A percentile compares a stretch with the other conserved stretches of the same genome.
phyloP scores from a whole-genome alignment of 2,329 filamentous ascomycete genomes.

The Trichoderma breve region DNA sequence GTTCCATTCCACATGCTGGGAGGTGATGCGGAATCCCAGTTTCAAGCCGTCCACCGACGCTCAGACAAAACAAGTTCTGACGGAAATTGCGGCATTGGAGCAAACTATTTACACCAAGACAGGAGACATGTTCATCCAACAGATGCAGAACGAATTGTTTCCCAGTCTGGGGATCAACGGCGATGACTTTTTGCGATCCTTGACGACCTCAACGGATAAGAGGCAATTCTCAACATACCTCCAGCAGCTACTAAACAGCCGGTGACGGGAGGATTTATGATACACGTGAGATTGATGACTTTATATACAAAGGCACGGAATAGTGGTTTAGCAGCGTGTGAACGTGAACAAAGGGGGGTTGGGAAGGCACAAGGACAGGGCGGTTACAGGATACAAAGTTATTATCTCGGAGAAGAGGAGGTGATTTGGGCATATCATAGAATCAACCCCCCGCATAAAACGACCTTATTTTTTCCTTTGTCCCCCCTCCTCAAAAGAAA shows the following conservation, averaged over 20 bases:
- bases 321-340: not conserved
- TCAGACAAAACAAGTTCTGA: conserved; percentile 82
- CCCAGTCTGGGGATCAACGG: conserved; percentile 63
- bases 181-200: conserved; percentile 55
- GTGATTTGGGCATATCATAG: conserved; percentile 6
- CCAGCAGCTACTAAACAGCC: conserved; percentile 52
- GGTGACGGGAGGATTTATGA: conserved; percentile 30
- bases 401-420: conserved; percentile 2
- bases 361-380: not conserved
- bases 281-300: not conserved
- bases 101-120: conserved; percentile 89
- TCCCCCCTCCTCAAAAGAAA: not conserved
- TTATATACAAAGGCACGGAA: not conserved
- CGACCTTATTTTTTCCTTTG: not conserved
- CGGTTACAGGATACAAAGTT: not conserved
- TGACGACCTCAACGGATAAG: conserved; percentile 59
- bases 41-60: conserved; percentile 82
- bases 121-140: conserved; percentile 73
- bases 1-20: conserved; percentile 89
- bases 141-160: conserved; percentile 64
- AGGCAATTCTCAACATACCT: conserved; percentile 66
- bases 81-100: conserved; percentile 83
- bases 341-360: not conserved
- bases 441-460: not conserved
- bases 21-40: conserved; percentile 71